Evolutionary conservation across 106 monocot species (phyloP).

Genomic region (Cymbidium sinense): DNA sequence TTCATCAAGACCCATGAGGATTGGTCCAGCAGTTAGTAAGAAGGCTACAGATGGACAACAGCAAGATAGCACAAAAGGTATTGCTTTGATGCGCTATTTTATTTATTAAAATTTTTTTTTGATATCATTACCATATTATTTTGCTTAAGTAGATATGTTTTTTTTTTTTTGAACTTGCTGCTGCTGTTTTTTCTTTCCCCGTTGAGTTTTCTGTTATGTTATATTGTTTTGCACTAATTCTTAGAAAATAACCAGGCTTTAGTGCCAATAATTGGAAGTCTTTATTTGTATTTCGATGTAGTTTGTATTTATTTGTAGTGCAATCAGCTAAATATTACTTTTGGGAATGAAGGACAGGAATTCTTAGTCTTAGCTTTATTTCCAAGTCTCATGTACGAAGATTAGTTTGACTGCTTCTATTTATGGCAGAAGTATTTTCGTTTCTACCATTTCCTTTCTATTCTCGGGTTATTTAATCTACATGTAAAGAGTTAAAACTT

Average conservation of each 20-base stretch:
- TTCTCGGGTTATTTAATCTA: conserved; percentile 48
- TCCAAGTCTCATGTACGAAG: conserved; percentile 9
- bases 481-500: conserved; percentile 45
- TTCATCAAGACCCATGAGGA: conserved; percentile 80
- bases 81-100: background rate
- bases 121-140: too few relatives aligned
- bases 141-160: background rate
- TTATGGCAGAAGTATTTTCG: conserved; percentile 30
- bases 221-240: conserved; percentile 13
- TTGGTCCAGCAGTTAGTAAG: conserved; percentile 75
- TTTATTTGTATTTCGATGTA: background rate
- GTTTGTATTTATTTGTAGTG: background rate
- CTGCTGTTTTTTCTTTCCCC: background rate
- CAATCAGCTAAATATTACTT: conserved; percentile 9
- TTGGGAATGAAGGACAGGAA: conserved; percentile 8
- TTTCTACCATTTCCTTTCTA: conserved; percentile 51
- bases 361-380: conserved; percentile 6
- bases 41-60: conserved; percentile 39
- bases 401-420: conserved; percentile 25
- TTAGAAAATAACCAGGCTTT: background rate
- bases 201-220: background rate
- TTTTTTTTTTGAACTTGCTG: background rate
- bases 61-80: conserved; percentile 31
- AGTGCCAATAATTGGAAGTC: conserved; percentile 5
- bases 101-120: background rate